A percentile compares a stretch with the other conserved stretches of the same genome.
Conservation (phyloP, 176 grass and related monocot genomes). For the Oryza nivara region DNA sequence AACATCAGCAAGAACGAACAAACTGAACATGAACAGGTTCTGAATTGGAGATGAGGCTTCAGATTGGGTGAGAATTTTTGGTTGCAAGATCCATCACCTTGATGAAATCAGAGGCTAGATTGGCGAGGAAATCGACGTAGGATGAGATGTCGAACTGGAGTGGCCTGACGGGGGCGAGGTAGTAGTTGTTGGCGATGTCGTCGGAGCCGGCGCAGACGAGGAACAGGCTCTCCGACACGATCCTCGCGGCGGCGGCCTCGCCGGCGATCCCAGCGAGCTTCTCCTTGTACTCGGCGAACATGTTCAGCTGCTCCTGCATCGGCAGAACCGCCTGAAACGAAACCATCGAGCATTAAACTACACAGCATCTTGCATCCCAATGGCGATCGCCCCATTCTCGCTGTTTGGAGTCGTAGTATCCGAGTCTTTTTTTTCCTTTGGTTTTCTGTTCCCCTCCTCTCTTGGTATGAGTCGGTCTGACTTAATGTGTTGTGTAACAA, state of each 20-base stretch:
- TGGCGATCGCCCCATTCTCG: neutral
- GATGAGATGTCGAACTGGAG: slow-evolving; percentile 46
- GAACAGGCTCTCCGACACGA: slow-evolving; percentile 42
- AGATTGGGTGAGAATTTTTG: neutral
- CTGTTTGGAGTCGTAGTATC: too few relatives aligned
- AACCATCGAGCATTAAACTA: neutral
- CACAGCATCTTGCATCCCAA: neutral
- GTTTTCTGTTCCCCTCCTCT: too few relatives aligned
- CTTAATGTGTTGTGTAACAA: too few relatives aligned
- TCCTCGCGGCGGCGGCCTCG: slow-evolving; percentile 26
- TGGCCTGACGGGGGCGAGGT: slow-evolving; percentile 15
- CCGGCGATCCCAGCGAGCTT: slow-evolving; percentile 36
- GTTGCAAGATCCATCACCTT: neutral
- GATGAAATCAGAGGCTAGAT: slow-evolving; percentile 43
- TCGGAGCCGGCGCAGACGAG: slow-evolving; percentile 39
- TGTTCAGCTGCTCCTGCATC: slow-evolving; percentile 52
- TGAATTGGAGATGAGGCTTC: neutral
- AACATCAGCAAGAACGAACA: neutral
- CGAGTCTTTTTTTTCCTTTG: too few relatives aligned
- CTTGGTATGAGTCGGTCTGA: too few relatives aligned
- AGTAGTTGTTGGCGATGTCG: slow-evolving; percentile 57
- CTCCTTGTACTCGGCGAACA: slow-evolving; percentile 60
- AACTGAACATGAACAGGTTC: neutral
- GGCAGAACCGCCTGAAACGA: slow-evolving; percentile 47
- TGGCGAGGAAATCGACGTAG: slow-evolving; percentile 43